Percentiles rank a stretch among this genome's conserved stretches.
Conservation (phyloP, 2,329 filamentous ascomycete genomes). For the Triangularia verruculosa region DNA sequence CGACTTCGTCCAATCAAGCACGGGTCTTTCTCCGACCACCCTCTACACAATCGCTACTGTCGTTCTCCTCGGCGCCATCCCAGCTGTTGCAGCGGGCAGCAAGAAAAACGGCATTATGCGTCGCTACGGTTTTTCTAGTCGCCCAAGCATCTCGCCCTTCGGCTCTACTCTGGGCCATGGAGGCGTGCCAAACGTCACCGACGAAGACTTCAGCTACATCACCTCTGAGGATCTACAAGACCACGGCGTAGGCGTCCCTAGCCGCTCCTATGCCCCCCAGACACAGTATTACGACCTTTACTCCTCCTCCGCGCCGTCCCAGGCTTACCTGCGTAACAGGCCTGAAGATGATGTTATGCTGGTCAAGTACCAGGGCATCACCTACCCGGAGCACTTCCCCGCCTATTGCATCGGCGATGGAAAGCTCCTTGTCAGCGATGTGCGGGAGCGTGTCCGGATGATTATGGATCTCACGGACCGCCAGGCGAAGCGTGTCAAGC, state of each 20-base stretch:
- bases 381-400: conserved; percentile 69
- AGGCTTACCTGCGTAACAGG: conserved; percentile 27
- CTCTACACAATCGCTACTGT: conserved; percentile 50
- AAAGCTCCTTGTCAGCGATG: conserved; percentile 63
- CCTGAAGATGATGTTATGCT: conserved; percentile 63
- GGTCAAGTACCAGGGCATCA: conserved; percentile 64
- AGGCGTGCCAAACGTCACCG: conserved; percentile 61
- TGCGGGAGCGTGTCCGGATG: conserved; percentile 64
- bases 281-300: conserved; percentile 18
- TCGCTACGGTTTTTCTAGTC: conserved; percentile 50
- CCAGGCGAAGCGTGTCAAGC: conserved; percentile 54
- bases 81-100: conserved; percentile 31
- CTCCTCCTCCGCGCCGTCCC: conserved; percentile 30
- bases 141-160: conserved; percentile 49
- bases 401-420: conserved; percentile 73
- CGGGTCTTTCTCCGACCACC: conserved; percentile 48
- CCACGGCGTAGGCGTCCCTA: conserved; percentile 31
- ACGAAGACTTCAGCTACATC: conserved; percentile 79
- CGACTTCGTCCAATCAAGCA: conserved; percentile 49
- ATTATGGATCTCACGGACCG: conserved; percentile 61
- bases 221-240: conserved; percentile 69
- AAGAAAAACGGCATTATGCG: conserved; percentile 42
- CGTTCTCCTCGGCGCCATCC: conserved; percentile 47
- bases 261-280: conserved; percentile 29
- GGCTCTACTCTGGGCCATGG: conserved; percentile 42